Base-by-base conservation (phyloP, 2,329 filamentous ascomycete species). In the Parasarocladium wereldwijsianum region DNA sequence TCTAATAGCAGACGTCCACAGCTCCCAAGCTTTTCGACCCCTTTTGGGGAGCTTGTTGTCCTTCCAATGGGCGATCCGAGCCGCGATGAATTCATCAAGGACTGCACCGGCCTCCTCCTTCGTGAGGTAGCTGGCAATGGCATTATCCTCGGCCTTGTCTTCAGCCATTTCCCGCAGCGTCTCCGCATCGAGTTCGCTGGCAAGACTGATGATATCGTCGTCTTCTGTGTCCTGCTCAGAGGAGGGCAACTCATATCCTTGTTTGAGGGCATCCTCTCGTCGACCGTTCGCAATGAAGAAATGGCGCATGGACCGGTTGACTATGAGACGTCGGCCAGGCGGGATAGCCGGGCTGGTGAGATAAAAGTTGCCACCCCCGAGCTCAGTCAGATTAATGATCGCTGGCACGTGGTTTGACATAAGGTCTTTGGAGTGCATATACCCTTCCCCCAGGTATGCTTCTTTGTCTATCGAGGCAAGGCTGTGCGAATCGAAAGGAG, bases 1-100 rank as follows among this genome's bases (percentile, higher is more conserved):
- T n/a, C n/a, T n/a, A n/a, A n/a, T n/a, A 17, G 69, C 69, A 22
- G 60, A 39, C 4, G 46, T 53, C 83, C 82, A 92, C 3, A 78
- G 39, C 4, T 45, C 50, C 43, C 69, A 64, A 0, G 77, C 78
- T 34, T 62, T 72, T 5, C 46, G 47, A 33, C 70, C 54, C 10
- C 69, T 54, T 31, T 58, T 66, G 0, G 70, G 66, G 6, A 70
- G 56, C 38, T 72, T 73, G 2, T 52, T 56, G n/a, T 57, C 46
- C n/a, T 51, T 50, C 79, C 80, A 87, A 4, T 51, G 46, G 4
- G 52, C 43, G 28, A 61, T 58, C 34, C 70, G 60, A 2, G 57
- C 49, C 6, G 54, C 43, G 8, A 81, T 62, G 16, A 57, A 62
- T 12, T 65, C 48, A 17, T 72, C 54, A 19, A 87, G 58, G 9